These are phyloP conservation scores for Yarrowia yakushimensis DNA, from an alignment of 805 yeast species.

Conservation along the genomic window DNA sequence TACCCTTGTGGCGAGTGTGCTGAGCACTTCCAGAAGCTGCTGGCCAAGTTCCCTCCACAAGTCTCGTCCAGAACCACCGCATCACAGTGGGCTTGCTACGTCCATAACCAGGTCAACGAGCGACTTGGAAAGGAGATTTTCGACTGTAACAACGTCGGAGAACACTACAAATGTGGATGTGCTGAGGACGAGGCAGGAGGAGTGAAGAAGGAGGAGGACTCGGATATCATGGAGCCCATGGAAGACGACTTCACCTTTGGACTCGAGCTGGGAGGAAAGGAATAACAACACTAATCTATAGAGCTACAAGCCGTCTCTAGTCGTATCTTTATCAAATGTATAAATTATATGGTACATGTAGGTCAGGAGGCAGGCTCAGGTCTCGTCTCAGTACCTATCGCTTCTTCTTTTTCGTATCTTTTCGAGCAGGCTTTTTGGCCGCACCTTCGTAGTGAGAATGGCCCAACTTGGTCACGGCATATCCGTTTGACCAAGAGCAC, in stretches of 20 bases:
- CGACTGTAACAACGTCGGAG: conserved; percentile 81
- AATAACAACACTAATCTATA: background rate
- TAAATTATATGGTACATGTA: conserved; percentile 22
- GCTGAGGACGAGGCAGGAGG: conserved; percentile 64
- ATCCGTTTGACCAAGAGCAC: conserved; percentile 31
- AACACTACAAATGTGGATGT: conserved; percentile 96
- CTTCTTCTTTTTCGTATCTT: conserved; percentile 17
- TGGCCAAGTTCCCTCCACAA: conserved; percentile 80
- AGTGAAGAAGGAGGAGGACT: conserved; percentile 34
- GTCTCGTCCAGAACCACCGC: conserved; percentile 71
- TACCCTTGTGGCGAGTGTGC: conserved; percentile 95
- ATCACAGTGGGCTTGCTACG: conserved; percentile 92
- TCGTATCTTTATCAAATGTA: background rate
- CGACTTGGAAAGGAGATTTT: conserved; percentile 64
- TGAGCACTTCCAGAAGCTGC: conserved; percentile 71
- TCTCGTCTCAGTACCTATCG: background rate
- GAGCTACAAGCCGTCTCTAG: background rate
- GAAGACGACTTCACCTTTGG: conserved; percentile 1
- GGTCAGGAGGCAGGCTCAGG: background rate
- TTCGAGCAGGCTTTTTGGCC: background rate
- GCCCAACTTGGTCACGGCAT: conserved; percentile 31
- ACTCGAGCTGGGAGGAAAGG: background rate
- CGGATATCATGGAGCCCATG: conserved; percentile 22
- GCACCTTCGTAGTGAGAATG: conserved; percentile 35
- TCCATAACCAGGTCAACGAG: conserved; percentile 83